A percentile compares a stretch with the other conserved stretches of the same genome.
These are phyloP conservation scores for Penicillium sp. DNA, from an alignment of 2,329 filamentous ascomycete species.

Conservation along the genomic window DNA sequence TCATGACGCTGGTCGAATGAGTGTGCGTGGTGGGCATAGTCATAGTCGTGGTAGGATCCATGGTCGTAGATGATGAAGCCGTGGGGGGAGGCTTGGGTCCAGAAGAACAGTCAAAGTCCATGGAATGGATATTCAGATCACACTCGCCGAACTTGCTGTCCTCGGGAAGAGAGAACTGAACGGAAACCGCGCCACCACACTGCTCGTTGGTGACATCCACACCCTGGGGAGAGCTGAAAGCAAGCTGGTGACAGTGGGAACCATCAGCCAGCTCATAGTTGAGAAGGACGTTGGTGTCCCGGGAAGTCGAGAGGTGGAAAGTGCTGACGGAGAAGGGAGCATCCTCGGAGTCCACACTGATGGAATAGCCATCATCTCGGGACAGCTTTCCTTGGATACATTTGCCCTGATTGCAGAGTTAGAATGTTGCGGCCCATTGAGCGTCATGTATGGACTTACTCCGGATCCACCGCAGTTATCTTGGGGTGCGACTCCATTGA, in stretches of 20 bases:
- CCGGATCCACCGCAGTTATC: conserved; percentile 44
- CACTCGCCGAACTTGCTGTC: conserved; percentile 58
- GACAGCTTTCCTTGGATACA: conserved; percentile 59
- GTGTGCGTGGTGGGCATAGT: background rate
- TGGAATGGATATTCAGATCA: conserved; percentile 55
- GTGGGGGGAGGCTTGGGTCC: conserved; percentile 10
- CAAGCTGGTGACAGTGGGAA: conserved; percentile 72
- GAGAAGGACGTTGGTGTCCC: conserved; percentile 76
- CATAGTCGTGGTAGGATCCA: conserved; percentile 8
- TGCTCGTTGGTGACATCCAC: conserved; percentile 74
- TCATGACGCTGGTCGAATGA: background rate
- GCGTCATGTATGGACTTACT: conserved; percentile 38
- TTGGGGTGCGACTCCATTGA: conserved; percentile 68
- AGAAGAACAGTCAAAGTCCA: conserved; percentile 21
- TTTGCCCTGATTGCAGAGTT: conserved; percentile 49
- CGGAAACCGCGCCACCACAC: conserved; percentile 82
- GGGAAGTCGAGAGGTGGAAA: conserved; percentile 69
- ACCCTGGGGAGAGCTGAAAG: conserved; percentile 63
- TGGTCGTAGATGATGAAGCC: conserved; percentile 9
- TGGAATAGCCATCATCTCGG: conserved; percentile 48
- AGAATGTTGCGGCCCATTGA: background rate
- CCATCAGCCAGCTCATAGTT: conserved; percentile 81
- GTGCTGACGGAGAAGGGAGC: conserved; percentile 67
- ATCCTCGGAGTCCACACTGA: conserved; percentile 14
- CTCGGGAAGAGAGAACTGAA: conserved; percentile 64